These are phyloP conservation scores for Grifola frondosa DNA, from an alignment of 1,284 basidiomycete species.

Conservation along the genomic window DNA sequence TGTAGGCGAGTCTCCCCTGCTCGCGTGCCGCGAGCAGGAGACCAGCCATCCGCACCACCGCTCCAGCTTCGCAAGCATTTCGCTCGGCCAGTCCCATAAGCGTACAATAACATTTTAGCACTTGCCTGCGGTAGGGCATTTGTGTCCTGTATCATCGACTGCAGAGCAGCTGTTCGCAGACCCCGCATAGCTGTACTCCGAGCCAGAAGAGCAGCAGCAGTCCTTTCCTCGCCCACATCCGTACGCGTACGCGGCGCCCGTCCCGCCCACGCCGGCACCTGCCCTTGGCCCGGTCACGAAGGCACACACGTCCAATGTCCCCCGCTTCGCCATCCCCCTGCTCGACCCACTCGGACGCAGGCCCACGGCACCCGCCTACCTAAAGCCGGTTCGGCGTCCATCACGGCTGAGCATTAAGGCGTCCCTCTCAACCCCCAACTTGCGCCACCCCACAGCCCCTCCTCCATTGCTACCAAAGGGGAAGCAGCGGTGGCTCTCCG, in stretches of 20 bases:
- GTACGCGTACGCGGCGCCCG: slow-evolving; percentile 48
- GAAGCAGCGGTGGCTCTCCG: slow-evolving; percentile 64
- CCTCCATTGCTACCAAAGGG: slow-evolving; percentile 31
- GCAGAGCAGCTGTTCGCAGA: slow-evolving; percentile 4
- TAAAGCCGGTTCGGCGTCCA: slow-evolving; percentile 22
- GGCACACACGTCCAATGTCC: slow-evolving; percentile 9
- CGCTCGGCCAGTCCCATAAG: slow-evolving; percentile 29
- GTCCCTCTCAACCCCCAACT: slow-evolving; percentile 62
- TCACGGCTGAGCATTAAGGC: slow-evolving; percentile 40
- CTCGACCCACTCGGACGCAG: slow-evolving; percentile 20
- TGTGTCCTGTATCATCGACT: slow-evolving; percentile 7
- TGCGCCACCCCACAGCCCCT: slow-evolving; percentile 35
- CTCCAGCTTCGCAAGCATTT: slow-evolving; percentile 47
- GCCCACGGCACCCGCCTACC: slow-evolving; percentile 19
- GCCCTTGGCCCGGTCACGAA: slow-evolving; percentile 20
- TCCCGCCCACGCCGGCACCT: slow-evolving; percentile 14
- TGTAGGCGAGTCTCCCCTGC: slow-evolving; percentile 59
- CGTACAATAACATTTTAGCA: slow-evolving; percentile 14
- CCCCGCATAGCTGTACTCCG: not conserved
- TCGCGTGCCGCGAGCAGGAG: slow-evolving; percentile 29
- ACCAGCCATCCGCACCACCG: slow-evolving; percentile 31
- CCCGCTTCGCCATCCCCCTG: slow-evolving; percentile 22
- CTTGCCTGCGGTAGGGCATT: slow-evolving; percentile 11
- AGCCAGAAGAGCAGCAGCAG: slow-evolving; percentile 4
- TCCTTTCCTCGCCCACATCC: slow-evolving; percentile 41